Percentiles rank a stretch among this genome's conserved stretches.
phyloP scores from a whole-genome alignment of 768 basidiomycete species.

The Filobasidium wieringae region DNA sequence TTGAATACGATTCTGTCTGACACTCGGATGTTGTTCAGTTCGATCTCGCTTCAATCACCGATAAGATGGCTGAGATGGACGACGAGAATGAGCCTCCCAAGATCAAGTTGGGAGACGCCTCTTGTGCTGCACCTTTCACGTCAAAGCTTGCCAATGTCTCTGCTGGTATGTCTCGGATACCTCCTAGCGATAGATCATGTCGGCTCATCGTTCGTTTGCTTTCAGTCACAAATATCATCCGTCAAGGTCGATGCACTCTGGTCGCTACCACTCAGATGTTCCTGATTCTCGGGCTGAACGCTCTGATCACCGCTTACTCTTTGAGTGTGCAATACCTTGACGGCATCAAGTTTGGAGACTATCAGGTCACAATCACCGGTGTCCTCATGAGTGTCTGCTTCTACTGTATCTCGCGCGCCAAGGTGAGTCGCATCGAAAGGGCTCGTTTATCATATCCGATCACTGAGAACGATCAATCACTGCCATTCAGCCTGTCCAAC shows the following conservation, averaged over 20 bases:
- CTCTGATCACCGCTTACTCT: conserved; percentile 96
- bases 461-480: neutral
- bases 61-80: conserved; percentile 82
- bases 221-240: conserved; percentile 90
- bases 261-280: conserved; percentile 99
- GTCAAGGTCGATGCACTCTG: conserved; percentile 95
- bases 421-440: conserved; percentile 50
- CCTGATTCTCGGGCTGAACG: conserved; percentile 95
- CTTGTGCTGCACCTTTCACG: conserved; percentile 96
- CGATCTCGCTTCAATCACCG: conserved; percentile 64
- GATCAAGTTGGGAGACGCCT: conserved; percentile 98
- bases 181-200: neutral
- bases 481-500: conserved; percentile 85
- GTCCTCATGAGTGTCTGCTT: conserved; percentile 98
- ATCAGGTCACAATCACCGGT: conserved; percentile 92
- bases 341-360: conserved; percentile 98
- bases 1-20: neutral
- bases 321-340: conserved; percentile 94
- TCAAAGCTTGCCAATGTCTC: conserved; percentile 95
- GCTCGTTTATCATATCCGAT: neutral
- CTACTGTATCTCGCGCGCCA: conserved; percentile 91
- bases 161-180: conserved; percentile 57
- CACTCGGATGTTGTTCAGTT: conserved; percentile 45
- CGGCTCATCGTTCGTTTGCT: neutral
- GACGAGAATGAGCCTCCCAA: conserved; percentile 85